Evolutionary conservation across 306 rosid species (phyloP), one percentile per base, ranked within the genome.

Genomic region (Bauhinia variegata): DNA sequence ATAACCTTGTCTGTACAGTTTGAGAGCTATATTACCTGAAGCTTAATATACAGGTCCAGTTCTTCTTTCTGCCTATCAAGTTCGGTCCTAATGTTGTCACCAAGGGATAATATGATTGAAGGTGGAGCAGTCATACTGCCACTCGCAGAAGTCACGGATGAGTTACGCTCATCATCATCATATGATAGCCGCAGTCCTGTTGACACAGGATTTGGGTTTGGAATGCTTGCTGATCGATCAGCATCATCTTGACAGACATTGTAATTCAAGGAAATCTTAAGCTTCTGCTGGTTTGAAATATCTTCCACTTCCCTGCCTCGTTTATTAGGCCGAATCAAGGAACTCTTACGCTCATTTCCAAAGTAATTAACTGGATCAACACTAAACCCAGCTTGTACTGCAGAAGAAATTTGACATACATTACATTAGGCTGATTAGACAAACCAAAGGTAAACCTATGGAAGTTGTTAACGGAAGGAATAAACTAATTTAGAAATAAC

Each of bases 131-230:
- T 68, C 82, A 92, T 85, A 75, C 93, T 89, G 78, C 93, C 96
- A 79, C 96, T 92, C 0, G 91, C 96, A 41, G 96, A 87, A 68
- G 96, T 92, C 53, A 92, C 96, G 51, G 96, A 79, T 28, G 98
- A 92, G 83, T 89, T 86, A 30, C 71, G 98, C 66, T 92, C 96
- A 74, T 92, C 98, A 51, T 89, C 96, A 65, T 92, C 98, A 47
- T 84, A 92, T 0, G 96, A 87, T 68, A 92, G 83, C 77, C 93
- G 82, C 66, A 92, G 84, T 53, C 98, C 98, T 13, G 96, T 92
- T 54, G 96, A 92, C 17, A 92, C 96, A 10, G 87, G 81, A 15
- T 89, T 86, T 18, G 82, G 89, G 56, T 89, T 92, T n/a, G 84
- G 91, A 79, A 89, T 82, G 77, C 85, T 83, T 28, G 85, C 82